Base-by-base conservation (phyloP, 495 filamentous ascomycete species). In the Glonium stellatum region DNA sequence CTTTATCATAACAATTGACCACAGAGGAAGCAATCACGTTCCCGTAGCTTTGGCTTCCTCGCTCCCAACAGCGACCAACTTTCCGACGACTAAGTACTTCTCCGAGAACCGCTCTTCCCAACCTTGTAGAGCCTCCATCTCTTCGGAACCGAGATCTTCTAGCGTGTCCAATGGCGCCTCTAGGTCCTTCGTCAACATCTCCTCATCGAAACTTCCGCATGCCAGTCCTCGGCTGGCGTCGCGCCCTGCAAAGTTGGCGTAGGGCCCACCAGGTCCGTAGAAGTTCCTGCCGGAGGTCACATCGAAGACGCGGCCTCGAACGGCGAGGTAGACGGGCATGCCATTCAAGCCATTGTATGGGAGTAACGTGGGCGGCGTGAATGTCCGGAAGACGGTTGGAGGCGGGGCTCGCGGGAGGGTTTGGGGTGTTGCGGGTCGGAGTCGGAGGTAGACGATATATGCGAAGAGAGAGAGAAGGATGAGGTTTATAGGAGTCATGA, bases 61-160 rank as follows among this genome's bases (percentile, higher is more conserved):
- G 62, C 83, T 81, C 10, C 80, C 81, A 67, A 86, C 84, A 5
- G 86, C 77, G 41, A 97, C 90, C 68, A 98, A 72, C 76, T 83
- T 87, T n/a, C 93, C 93, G 18, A 98, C 90, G 10, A 97, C 81
- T 35, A 96, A 74, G 74, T 98, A 98, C 78, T 98, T 98, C 73
- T 92, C 90, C 35, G 75, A 73, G 76, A 98, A 98, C 60, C 90
- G 80, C 69, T 91, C 89, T 75, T 96, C 90, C 93, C 93, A 98
- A 6, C 87, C 88, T 70, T 79, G 79, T 71, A 98, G 74, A 46
- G 90, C 87, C 69, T 90, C 89, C 74, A 87, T 77, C 79, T 97
- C 84, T 31, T 95, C 91, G 0, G 69, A 74, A 13, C 80, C 83
- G 50, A 98, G 74, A 51, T 87, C 90, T 55, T 82, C 78, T 23